These are phyloP conservation scores for Rhynchosporium graminicola DNA, from an alignment of 2,329 filamentous ascomycete species.

Conservation along the genomic window DNA sequence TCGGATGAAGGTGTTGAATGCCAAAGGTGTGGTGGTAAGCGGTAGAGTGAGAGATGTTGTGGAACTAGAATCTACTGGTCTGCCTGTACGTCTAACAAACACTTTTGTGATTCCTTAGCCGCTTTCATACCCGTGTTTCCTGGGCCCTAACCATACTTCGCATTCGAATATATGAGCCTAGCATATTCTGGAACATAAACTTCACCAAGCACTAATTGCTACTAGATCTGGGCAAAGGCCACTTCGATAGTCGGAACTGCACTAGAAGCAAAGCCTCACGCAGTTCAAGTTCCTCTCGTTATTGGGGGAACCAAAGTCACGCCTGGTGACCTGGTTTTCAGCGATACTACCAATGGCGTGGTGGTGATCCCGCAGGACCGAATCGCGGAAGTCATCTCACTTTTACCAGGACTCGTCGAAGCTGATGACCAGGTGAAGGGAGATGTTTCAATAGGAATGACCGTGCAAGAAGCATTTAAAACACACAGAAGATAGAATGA, in stretches of 20 bases:
- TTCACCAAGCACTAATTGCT: neutral
- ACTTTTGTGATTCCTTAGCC: neutral
- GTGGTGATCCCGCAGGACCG: conserved; percentile 66
- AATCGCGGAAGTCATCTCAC: conserved; percentile 58
- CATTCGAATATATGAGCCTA: too few species aligned
- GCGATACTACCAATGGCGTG: conserved; percentile 68
- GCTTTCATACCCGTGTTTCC: too few species aligned
- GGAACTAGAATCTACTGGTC: conserved; percentile 55
- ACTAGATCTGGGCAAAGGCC: conserved; percentile 56
- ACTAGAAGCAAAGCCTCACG: conserved; percentile 57
- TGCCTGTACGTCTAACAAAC: conserved; percentile 52
- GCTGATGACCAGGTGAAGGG: conserved; percentile 64
- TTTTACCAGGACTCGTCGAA: conserved; percentile 43
- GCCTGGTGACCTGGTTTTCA: conserved; percentile 68
- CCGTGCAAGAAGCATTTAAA: conserved; percentile 67
- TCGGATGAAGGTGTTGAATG: conserved; percentile 64
- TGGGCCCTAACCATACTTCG: too few species aligned
- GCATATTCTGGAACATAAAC: too few species aligned
- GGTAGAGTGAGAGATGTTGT: conserved; percentile 67
- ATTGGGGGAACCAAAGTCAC: conserved; percentile 47
- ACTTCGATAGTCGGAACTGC: conserved; percentile 60
- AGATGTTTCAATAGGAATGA: conserved; percentile 63
- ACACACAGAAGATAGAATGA: conserved; percentile 34
- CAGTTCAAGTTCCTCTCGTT: conserved; percentile 48
- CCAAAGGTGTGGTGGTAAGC: conserved; percentile 63